Evolutionary conservation across 2,329 filamentous ascomycete species (phyloP), one percentile per base, ranked within the genome.

Genomic region (Neocatenulostroma microsporum): DNA sequence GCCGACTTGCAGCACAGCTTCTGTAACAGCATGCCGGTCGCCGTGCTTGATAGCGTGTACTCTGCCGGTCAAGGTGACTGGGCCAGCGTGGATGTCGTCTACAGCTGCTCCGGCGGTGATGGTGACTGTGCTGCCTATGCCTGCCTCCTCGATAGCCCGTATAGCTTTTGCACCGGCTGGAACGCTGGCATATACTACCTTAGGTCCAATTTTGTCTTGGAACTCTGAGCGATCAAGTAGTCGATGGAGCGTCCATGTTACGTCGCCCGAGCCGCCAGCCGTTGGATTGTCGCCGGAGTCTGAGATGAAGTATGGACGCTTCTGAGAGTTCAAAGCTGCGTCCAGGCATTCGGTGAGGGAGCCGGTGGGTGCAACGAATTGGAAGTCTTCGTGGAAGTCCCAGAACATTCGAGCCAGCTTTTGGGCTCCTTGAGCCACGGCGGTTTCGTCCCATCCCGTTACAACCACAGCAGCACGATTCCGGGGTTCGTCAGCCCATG

Each of bases 241-340:
- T 14, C 27, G 39, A 5, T 27, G 17, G 14, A 45, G 18, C 15
- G 41, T 45, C 44, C 44, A 49, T 11, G 46, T 47, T 11, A 49
- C 46, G 21, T 49, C 46, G 19, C 46, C 46, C 18, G 39, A 35
- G 4, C 46, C 46, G 2, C 46, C 46, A 6, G 46, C 46, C 2
- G 46, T 49, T 1, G 44, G 46, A 39, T 49, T 49, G 24, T 49
- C 46, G 15, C 46, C 46, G n/a, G 44, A 47, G 21, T 49, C 46
- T 2, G 46, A 49, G 21, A 49, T 49, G 33, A 43, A 49, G 32
- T 41, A 49, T 3, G 46, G 46, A 14, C 42, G 24, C 10, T 20
- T 15, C 4, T 34, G 31, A 8, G 36, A 39, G 4, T 27, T 21
- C 15, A 43, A 21, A 18, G 45, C 44, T 10, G 37, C 33, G 15